Base-by-base conservation (phyloP, 805 yeast genomes). In the Ogataea thermomethanolica region DNA sequence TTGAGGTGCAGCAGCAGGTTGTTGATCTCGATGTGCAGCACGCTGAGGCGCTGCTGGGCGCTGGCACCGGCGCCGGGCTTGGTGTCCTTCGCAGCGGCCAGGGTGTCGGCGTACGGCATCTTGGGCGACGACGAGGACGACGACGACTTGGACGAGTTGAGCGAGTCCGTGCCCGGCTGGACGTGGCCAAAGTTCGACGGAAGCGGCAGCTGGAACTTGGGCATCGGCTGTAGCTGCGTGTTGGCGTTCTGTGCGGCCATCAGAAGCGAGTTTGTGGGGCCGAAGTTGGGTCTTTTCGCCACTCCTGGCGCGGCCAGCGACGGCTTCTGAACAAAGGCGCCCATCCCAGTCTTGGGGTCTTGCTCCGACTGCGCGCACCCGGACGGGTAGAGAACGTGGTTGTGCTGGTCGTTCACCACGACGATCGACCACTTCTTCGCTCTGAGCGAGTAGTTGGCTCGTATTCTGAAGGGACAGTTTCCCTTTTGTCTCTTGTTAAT, bases 361-460 rank as follows among this genome's bases (percentile, higher is more conserved):
- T 44, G 20, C 32, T 45, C 24, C 31, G 49, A 12, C 24, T 29
- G 27, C 25, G 32, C 23, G 32, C 10, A 5, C 25, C 34, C 35
- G n/a, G 35, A 15, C 1, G 63, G 59, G 42, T 40, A 53, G 22
- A 73, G 41, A 2, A 67, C 66, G 54, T 81, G 88, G 46, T 81
- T 74, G 58, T 81, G 88, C 5, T 58, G 56, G 48, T 77, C 81
- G 56, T 77, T 76, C 26, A 81, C 70, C 12, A 81, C 75, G 14
- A 76, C 82, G 24, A 81, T 64, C 11, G 76, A 65, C 88, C 88
- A 81, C 39, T 65, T 61, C 43, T 68, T 63, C 25, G 73, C 66
- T 45, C 78, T 62, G 8, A 74, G 48, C 1, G 81, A 73, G 51
- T 64, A 78, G 48, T 81, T 79, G 2, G 86, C 86, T 39, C 88